Percentiles rank a stretch among this genome's conserved stretches.
phyloP scores from a whole-genome alignment of 2,329 filamentous ascomycete genomes.

The Didymella keratinophila region DNA sequence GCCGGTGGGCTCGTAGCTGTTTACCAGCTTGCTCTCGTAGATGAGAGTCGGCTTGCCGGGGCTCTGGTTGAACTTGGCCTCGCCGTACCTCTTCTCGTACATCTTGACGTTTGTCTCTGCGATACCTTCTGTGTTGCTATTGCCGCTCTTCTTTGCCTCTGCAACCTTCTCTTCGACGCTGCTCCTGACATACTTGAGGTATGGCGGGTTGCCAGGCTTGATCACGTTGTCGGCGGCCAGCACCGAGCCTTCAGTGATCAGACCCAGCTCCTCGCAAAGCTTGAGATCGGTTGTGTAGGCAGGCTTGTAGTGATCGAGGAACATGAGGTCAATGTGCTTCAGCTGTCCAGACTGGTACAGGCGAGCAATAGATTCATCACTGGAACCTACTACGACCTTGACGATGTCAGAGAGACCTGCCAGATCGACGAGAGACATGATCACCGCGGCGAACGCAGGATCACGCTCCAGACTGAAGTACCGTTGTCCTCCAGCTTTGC shows the following conservation, averaged over 20 bases:
- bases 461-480: constrained; percentile 79
- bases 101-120: constrained; percentile 58
- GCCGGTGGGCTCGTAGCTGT: constrained; percentile 74
- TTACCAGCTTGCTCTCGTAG: constrained; percentile 69
- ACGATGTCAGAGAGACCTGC: constrained; percentile 76
- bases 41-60: constrained; percentile 69
- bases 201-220: constrained; percentile 74
- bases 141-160: constrained; percentile 41
- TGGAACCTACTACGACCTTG: constrained; percentile 73
- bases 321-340: constrained; percentile 72
- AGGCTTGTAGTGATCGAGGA: constrained; percentile 83
- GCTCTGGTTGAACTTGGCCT: constrained; percentile 54
- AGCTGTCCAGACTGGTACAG: constrained; percentile 64
- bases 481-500: constrained; percentile 66
- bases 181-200: constrained; percentile 73
- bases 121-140: constrained; percentile 51
- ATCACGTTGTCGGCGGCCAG: constrained; percentile 76
- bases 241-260: constrained; percentile 69
- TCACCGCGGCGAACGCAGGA: constrained; percentile 76
- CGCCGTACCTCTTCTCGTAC: constrained; percentile 57
- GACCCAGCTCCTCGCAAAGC: constrained; percentile 73
- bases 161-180: constrained; percentile 68
- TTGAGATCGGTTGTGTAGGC: constrained; percentile 78
- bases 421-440: constrained; percentile 72
- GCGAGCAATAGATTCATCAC: constrained; percentile 69